phyloP scores from a whole-genome alignment of 306 rosid genomes.

The Fragaria nilgerrensis region DNA sequence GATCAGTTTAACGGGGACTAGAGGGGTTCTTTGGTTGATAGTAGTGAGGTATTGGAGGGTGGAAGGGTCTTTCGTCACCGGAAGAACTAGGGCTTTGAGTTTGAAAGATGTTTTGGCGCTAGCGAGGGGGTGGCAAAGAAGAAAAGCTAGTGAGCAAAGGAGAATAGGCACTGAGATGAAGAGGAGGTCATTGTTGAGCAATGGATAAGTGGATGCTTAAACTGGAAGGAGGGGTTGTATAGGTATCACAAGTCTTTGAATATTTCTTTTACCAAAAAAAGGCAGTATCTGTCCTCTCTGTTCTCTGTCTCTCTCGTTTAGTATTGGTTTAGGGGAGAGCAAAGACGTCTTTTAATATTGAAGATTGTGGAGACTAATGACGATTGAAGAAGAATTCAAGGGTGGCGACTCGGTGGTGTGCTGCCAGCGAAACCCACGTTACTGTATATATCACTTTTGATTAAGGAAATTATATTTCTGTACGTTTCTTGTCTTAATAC shows the following conservation, averaged over 20 bases:
- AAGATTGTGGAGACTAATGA: too few relatives aligned
- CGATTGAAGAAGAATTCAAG: too few relatives aligned
- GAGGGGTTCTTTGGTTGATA: constrained; percentile 61
- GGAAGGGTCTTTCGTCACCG: constrained; percentile 43
- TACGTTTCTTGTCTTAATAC: too few relatives aligned
- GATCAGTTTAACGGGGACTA: constrained; percentile 50
- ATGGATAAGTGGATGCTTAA: background rate
- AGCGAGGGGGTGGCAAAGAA: constrained; percentile 22
- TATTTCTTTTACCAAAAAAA: background rate
- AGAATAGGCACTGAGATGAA: constrained; percentile 3
- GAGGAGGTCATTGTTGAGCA: constrained; percentile 31
- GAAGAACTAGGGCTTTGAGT: constrained; percentile 56
- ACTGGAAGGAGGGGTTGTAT: background rate
- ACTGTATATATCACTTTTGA: too few relatives aligned
- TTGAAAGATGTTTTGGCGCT: constrained; percentile 49
- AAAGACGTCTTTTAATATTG: too few relatives aligned
- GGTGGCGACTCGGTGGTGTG: too few relatives aligned
- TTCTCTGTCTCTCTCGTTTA: too few relatives aligned
- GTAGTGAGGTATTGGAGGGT: constrained; percentile 14
- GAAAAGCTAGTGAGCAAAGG: background rate
- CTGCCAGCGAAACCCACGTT: too few relatives aligned
- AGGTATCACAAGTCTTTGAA: background rate
- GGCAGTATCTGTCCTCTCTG: too few relatives aligned
- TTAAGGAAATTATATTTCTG: too few relatives aligned
- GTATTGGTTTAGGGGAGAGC: too few relatives aligned